These are phyloP conservation scores for Phragmites australis DNA, from an alignment of 176 grass and related monocot species.

Conservation along the genomic window DNA sequence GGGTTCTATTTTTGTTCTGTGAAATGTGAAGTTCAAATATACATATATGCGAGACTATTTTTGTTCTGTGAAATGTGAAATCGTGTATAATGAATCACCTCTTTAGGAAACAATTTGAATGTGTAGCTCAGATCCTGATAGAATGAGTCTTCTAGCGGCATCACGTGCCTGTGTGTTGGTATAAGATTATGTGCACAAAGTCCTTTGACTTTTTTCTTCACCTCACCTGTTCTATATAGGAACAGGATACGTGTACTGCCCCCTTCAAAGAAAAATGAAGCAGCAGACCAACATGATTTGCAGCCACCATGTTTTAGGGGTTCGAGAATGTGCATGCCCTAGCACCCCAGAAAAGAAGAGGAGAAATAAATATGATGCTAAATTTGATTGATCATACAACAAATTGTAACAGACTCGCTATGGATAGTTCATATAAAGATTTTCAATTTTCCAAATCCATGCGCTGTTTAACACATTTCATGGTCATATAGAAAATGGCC, in stretches of 20 bases:
- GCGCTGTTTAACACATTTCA: too few relatives aligned
- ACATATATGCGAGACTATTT: too few relatives aligned
- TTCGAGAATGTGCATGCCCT: slow-evolving; percentile 32
- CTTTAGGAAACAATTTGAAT: background rate
- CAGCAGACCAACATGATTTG: slow-evolving; percentile 35
- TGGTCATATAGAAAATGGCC: too few relatives aligned
- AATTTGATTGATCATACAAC: slow-evolving; percentile 6
- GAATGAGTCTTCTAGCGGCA: background rate
- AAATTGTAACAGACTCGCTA: background rate
- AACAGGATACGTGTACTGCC: background rate
- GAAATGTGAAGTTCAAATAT: too few relatives aligned
- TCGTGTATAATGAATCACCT: background rate
- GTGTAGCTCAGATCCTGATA: background rate
- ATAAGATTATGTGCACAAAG: slow-evolving; percentile 28
- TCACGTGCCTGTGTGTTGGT: background rate
- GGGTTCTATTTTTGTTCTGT: too few relatives aligned
- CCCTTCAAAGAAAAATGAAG: slow-evolving; percentile 35
- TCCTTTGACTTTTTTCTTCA: background rate
- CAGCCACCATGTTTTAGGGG: slow-evolving; percentile 37
- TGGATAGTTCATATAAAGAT: background rate
- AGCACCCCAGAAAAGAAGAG: slow-evolving; percentile 15
- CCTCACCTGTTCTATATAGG: background rate
- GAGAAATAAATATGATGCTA: slow-evolving; percentile 30
- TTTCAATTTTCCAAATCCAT: too few relatives aligned
- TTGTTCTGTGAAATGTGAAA: too few relatives aligned